phyloP scores from a whole-genome alignment of 225 moss, liverwort and hornwort genomes.

The Pseudoscleropodium purum region DNA sequence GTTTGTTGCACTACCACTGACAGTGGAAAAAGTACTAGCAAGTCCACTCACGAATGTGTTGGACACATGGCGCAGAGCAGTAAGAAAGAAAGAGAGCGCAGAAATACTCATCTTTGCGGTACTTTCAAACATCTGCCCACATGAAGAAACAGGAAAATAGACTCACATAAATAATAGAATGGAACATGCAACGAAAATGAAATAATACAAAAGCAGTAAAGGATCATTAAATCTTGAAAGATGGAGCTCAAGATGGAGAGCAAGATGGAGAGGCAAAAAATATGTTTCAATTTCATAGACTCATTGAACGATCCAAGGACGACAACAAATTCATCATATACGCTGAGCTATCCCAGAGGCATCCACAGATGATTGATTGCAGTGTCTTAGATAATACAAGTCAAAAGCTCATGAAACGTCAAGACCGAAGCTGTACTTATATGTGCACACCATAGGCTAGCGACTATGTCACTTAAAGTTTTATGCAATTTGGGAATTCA shows the following conservation, averaged over 20 bases:
- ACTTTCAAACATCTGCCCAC: slow-evolving; percentile 70
- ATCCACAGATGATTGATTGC: neutral
- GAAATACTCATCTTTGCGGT: slow-evolving; percentile 85
- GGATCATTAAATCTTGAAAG: neutral
- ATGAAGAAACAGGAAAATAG: neutral
- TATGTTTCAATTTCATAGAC: neutral
- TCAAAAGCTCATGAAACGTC: neutral
- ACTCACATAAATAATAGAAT: neutral
- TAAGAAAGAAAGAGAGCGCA: slow-evolving; percentile 75
- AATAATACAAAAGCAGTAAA: neutral
- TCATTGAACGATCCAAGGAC: neutral
- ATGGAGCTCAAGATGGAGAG: neutral
- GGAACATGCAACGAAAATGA: neutral
- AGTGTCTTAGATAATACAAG: neutral
- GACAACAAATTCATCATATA: neutral
- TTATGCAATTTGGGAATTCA: neutral
- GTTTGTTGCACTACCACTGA: slow-evolving; percentile 52
- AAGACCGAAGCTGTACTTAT: neutral
- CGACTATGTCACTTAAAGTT: neutral
- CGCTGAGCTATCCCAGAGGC: neutral
- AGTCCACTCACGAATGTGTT: slow-evolving; percentile 65
- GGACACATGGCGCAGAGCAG: slow-evolving; percentile 79
- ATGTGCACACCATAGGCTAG: neutral
- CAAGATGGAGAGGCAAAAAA: neutral
- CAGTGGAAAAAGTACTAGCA: slow-evolving; percentile 52